These are phyloP conservation scores for Geotrichum cucujoidarum DNA, from an alignment of 1,139 yeast genomes.

Conservation along the genomic window DNA sequence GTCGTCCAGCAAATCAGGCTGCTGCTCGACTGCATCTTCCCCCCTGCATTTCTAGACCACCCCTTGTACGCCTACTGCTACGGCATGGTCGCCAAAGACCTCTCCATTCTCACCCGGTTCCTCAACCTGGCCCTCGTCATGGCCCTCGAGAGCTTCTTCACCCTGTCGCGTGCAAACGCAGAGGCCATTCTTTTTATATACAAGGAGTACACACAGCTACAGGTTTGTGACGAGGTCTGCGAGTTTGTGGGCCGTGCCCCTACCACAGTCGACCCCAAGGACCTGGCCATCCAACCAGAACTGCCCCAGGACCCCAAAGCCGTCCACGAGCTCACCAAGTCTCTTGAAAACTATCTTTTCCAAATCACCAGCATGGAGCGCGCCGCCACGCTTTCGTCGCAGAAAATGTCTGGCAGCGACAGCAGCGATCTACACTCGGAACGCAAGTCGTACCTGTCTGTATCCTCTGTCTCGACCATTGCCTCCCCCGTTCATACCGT, in stretches of 20 bases:
- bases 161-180: constrained; percentile 27
- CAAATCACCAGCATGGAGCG: neutral
- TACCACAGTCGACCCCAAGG: constrained; percentile 20
- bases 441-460: constrained; percentile 2
- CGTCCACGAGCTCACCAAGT: constrained; percentile 24
- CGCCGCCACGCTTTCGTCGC: neutral
- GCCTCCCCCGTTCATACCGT: neutral
- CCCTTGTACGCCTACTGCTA: constrained; percentile 25
- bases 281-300: constrained; percentile 25
- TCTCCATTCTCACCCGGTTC: constrained; percentile 26
- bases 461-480: neutral
- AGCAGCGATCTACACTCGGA: constrained; percentile 4
- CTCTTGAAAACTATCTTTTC: constrained; percentile 27
- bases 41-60: constrained; percentile 21
- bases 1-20: constrained; percentile 26
- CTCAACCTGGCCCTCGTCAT: constrained; percentile 25
- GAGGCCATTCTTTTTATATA: constrained; percentile 29
- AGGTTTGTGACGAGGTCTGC: constrained; percentile 25
- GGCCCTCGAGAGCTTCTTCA: constrained; percentile 26
- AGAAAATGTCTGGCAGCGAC: constrained; percentile 7
- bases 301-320: constrained; percentile 21
- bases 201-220: constrained; percentile 31
- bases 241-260: constrained; percentile 23
- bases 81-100: constrained; percentile 26
- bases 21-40: constrained; percentile 27